Percentiles rank a stretch among this genome's conserved stretches.
Conservation (phyloP, 129 eudicot genomes). For the Sambucus nigra region DNA sequence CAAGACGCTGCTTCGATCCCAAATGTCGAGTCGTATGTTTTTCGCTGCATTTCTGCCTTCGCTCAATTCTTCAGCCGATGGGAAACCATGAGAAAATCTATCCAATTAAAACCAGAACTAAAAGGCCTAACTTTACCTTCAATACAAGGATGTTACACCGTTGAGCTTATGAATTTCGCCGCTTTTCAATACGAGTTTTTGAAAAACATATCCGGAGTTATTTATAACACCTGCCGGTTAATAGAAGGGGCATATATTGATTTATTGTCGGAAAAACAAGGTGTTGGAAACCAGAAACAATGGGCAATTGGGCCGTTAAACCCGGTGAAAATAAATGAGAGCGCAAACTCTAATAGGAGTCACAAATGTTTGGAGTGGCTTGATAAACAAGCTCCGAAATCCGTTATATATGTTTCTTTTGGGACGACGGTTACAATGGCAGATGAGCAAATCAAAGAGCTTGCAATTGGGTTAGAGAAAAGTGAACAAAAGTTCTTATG, state of each 20-base stretch:
- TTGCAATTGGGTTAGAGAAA: conserved; percentile 54
- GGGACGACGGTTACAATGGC: conserved; percentile 43
- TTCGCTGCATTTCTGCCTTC: conserved; percentile 15
- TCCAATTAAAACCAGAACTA: conserved; percentile 4
- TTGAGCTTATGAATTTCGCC: conserved; percentile 19
- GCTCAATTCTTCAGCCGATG: neutral
- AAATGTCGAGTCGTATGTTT: conserved; percentile 42
- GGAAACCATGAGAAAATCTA: conserved; percentile 18
- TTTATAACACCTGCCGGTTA: conserved; percentile 32
- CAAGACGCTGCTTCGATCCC: conserved; percentile 27
- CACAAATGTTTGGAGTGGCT: conserved; percentile 57
- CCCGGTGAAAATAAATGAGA: conserved; percentile 16
- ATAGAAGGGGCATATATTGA: conserved; percentile 43
- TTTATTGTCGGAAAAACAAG: conserved; percentile 15
- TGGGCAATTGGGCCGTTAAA: conserved; percentile 73
- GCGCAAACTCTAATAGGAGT: neutral
- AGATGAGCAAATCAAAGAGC: conserved; percentile 39
- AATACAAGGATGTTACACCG: neutral
- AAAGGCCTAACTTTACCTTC: conserved; percentile 11
- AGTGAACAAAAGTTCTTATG: conserved; percentile 45
- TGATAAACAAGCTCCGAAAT: conserved; percentile 40
- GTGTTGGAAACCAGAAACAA: conserved; percentile 10
- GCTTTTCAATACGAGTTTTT: neutral
- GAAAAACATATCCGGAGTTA: conserved; percentile 22
- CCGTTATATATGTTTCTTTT: conserved; percentile 57